phyloP scores from a whole-genome alignment of 2,329 filamentous ascomycete species.

The Sarocladium oryzae region DNA sequence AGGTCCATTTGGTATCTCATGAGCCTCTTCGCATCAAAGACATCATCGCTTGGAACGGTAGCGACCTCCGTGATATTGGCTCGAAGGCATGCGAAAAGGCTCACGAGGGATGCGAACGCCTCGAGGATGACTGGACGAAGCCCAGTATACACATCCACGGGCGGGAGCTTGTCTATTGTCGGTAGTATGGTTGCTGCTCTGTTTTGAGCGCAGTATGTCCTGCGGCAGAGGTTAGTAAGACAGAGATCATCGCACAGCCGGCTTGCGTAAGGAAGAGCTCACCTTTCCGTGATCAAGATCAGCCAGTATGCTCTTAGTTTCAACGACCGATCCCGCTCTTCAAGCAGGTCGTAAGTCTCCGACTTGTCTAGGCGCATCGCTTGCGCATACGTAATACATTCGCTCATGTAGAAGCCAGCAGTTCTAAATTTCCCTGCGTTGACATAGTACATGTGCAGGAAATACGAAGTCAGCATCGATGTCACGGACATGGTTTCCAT shows the following conservation, averaged over 20 bases:
- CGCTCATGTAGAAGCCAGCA: conserved; percentile 18
- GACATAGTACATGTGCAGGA: conserved; percentile 22
- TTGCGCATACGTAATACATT: conserved; percentile 19
- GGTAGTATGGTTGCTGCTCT: conserved; percentile 17
- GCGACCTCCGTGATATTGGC: conserved; percentile 16
- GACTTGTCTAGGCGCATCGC: conserved; percentile 16
- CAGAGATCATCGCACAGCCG: neutral
- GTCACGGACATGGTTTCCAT: conserved; percentile 15
- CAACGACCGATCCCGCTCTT: conserved; percentile 15
- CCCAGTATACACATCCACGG: conserved; percentile 14
- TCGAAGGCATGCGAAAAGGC: conserved; percentile 19
- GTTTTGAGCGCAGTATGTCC: conserved; percentile 17
- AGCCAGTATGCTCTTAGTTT: conserved; percentile 19
- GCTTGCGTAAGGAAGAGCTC: neutral
- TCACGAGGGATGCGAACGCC: conserved; percentile 17
- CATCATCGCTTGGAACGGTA: conserved; percentile 6
- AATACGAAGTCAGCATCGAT: conserved; percentile 20
- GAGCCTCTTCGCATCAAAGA: conserved; percentile 9
- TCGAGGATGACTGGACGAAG: conserved; percentile 12
- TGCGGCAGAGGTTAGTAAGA: neutral
- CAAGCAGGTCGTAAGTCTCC: conserved; percentile 15
- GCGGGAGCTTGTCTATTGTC: conserved; percentile 17
- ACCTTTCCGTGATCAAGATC: conserved; percentile 17
- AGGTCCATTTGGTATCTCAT: conserved; percentile 16
- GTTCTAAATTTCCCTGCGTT: conserved; percentile 22